A percentile compares a stretch with the other conserved stretches of the same genome.
phyloP scores from a whole-genome alignment of 805 yeast genomes.

The Candida pseudofarinosa region DNA sequence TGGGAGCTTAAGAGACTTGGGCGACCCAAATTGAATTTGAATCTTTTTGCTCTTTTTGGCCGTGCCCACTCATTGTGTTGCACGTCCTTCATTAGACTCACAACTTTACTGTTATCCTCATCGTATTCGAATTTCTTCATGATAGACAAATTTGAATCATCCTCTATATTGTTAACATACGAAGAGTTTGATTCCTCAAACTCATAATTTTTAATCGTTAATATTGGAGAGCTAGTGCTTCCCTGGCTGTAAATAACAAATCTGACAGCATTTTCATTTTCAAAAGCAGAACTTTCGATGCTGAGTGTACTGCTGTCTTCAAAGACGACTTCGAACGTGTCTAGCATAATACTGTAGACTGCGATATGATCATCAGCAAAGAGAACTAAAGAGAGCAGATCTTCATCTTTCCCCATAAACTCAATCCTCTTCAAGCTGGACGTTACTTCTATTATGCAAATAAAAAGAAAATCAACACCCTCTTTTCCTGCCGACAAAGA shows the following conservation, averaged over 20 bases:
- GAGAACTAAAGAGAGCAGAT: not conserved
- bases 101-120: slow-evolving; percentile 11
- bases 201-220: not conserved
- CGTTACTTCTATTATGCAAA: not conserved
- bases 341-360: slow-evolving; percentile 1
- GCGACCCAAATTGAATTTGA: not conserved
- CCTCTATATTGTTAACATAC: not conserved
- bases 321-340: slow-evolving; percentile 3
- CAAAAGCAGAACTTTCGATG: not conserved
- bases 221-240: not conserved
- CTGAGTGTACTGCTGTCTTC: not conserved
- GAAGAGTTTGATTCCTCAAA: not conserved
- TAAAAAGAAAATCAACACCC: not conserved
- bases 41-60: slow-evolving; percentile 5
- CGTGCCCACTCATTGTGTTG: slow-evolving; percentile 9
- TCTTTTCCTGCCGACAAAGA: not conserved
- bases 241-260: not conserved
- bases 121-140: slow-evolving; percentile 8
- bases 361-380: slow-evolving; percentile 5
- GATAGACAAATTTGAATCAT: slow-evolving; percentile 7
- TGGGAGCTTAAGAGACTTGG: not conserved
- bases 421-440: not conserved
- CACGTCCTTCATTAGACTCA: slow-evolving; percentile 10
- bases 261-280: not conserved
- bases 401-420: not conserved